A percentile compares a stretch with the other conserved stretches of the same genome.
phyloP scores from a whole-genome alignment of 78 protist species.

The Speleostelium caveatum region DNA sequence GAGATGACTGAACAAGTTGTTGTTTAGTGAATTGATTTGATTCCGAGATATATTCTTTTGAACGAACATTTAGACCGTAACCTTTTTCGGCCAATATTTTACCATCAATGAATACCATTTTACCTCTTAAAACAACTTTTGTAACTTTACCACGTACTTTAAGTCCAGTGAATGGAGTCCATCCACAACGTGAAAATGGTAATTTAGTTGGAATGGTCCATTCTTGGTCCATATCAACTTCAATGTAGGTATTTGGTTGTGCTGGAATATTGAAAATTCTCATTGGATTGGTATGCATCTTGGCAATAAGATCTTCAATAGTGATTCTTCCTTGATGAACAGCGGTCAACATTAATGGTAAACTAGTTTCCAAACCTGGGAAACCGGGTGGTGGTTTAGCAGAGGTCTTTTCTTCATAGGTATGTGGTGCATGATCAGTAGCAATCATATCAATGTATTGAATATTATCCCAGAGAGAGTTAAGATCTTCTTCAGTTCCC shows the following conservation, averaged over 20 bases:
- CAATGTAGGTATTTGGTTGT: constrained; percentile 81
- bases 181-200: constrained; percentile 61
- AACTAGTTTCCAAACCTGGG: constrained; percentile 82
- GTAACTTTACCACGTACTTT: constrained; percentile 72
- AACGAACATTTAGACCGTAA: constrained; percentile 41
- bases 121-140: constrained; percentile 73
- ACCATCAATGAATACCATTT: constrained; percentile 68
- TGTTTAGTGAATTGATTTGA: constrained; percentile 3
- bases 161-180: constrained; percentile 81
- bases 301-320: constrained; percentile 52
- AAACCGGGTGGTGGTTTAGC: constrained; percentile 85
- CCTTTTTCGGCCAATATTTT: constrained; percentile 55
- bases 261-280: constrained; percentile 69
- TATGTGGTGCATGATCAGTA: constrained; percentile 88
- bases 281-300: constrained; percentile 78
- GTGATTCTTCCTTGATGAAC: constrained; percentile 81
- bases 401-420: constrained; percentile 72
- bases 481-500: constrained; percentile 70
- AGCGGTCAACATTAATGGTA: constrained; percentile 85
- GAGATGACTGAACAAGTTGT: not conserved
- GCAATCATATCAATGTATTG: constrained; percentile 87
- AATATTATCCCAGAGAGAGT: constrained; percentile 87
- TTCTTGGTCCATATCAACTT: constrained; percentile 82
- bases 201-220: constrained; percentile 60
- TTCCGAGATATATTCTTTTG: not conserved